These are phyloP conservation scores for Rubia yunnanensis DNA, from an alignment of 257 asterid genomes.

Conservation along the genomic window DNA sequence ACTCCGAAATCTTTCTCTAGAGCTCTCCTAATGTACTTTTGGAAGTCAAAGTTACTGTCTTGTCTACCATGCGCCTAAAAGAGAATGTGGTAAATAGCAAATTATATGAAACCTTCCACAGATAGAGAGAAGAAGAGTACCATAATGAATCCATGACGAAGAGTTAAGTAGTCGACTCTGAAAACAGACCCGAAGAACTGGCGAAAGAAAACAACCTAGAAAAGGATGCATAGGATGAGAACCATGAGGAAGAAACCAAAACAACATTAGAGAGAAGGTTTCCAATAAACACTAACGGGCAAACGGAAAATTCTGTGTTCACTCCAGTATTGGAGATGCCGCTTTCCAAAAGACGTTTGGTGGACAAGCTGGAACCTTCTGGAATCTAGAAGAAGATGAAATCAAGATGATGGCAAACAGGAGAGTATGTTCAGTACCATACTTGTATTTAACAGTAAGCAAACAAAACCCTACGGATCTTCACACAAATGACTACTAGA, in stretches of 20 bases:
- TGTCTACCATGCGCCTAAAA: slow-evolving; percentile 62
- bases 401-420: not conserved
- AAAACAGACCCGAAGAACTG: slow-evolving; percentile 59
- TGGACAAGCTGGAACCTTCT: slow-evolving; percentile 59
- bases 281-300: slow-evolving; percentile 31
- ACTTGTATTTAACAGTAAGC: not conserved
- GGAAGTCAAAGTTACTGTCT: slow-evolving; percentile 49
- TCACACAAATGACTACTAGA: not conserved
- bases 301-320: slow-evolving; percentile 41
- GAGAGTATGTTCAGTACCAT: not conserved
- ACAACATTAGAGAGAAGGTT: not conserved
- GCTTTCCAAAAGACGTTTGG: slow-evolving; percentile 65
- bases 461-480: not conserved
- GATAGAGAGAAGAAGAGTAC: slow-evolving; percentile 23
- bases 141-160: slow-evolving; percentile 67
- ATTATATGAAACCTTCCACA: not conserved
- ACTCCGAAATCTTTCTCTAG: slow-evolving; percentile 60
- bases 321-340: slow-evolving; percentile 67
- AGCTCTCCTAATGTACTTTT: slow-evolving; percentile 51
- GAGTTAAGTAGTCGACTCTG: slow-evolving; percentile 58
- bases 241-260: not conserved
- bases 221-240: slow-evolving; percentile 7
- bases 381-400: slow-evolving; percentile 32
- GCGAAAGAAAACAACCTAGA: slow-evolving; percentile 60
- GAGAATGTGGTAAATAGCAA: not conserved